phyloP scores from a whole-genome alignment of 768 basidiomycete species.

The Boletus tylopilopsis region DNA sequence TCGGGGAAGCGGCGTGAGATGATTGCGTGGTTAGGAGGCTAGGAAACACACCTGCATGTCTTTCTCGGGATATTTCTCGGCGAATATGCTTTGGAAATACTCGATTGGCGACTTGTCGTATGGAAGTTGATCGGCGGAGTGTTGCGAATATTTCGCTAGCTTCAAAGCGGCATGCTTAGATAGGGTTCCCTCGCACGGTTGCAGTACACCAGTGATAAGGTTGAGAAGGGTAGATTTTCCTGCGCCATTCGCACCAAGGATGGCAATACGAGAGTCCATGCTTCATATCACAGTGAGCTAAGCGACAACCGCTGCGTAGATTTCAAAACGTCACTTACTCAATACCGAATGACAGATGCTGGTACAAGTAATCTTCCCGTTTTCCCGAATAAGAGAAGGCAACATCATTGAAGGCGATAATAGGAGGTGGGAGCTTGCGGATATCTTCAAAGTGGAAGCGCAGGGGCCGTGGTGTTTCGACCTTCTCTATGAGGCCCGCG shows the following conservation, averaged over 20 bases:
- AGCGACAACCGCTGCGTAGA: conserved; percentile 5
- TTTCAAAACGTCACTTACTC: conserved; percentile 56
- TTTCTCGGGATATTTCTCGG: conserved; percentile 88
- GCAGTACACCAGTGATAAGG: conserved; percentile 79
- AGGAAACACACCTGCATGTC: conserved; percentile 55
- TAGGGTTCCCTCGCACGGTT: conserved; percentile 81
- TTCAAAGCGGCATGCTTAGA: conserved; percentile 89
- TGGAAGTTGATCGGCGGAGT: conserved; percentile 96
- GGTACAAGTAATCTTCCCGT: conserved; percentile 83
- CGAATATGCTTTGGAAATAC: conserved; percentile 83
- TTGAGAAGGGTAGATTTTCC: conserved; percentile 92
- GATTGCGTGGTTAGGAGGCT: conserved; percentile 5
- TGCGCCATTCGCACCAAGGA: conserved; percentile 94
- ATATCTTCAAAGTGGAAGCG: conserved; percentile 97
- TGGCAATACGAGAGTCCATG: conserved; percentile 93
- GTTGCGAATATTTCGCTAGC: conserved; percentile 97
- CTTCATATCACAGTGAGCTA: conserved; percentile 34
- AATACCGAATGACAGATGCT: conserved; percentile 92
- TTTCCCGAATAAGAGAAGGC: conserved; percentile 95
- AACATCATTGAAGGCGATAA: conserved; percentile 92
- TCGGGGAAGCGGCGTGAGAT: conserved; percentile 10
- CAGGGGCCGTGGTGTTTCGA: conserved; percentile 69
- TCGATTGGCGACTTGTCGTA: conserved; percentile 90
- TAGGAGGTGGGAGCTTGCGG: conserved; percentile 89
- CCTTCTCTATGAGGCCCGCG: conserved; percentile 91